Percentiles rank a stretch among this genome's conserved stretches.
Evolutionary conservation across 805 yeast genomes (phyloP).

Genomic region (Candida argentea): DNA sequence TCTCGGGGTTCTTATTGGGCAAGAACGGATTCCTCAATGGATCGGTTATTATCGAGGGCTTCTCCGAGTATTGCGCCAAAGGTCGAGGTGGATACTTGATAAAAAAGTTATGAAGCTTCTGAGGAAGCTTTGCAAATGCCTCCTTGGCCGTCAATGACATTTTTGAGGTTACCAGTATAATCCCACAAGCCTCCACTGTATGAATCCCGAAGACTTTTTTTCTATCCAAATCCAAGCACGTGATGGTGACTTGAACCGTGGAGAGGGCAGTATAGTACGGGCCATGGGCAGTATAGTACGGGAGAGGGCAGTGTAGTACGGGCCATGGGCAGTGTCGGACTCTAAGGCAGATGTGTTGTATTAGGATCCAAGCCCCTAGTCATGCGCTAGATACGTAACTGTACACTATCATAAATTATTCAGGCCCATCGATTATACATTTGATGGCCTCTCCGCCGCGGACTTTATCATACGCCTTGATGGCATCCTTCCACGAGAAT

Average conservation of each 20-base stretch:
- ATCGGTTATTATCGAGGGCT: conserved; percentile 57
- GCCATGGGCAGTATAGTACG: not conserved
- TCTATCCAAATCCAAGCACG: too few species aligned
- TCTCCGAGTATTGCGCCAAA: conserved; percentile 52
- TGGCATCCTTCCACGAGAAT: conserved; percentile 61
- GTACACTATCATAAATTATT: too few species aligned
- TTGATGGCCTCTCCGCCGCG: conserved; percentile 58
- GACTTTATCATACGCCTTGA: conserved; percentile 65
- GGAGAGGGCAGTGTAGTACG: not conserved
- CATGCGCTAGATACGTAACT: too few species aligned
- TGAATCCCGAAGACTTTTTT: too few species aligned
- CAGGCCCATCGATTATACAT: conserved; percentile 76
- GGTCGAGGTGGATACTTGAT: conserved; percentile 78
- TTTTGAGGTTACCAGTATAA: too few species aligned
- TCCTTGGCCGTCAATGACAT: conserved; percentile 25
- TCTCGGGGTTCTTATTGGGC: conserved; percentile 75
- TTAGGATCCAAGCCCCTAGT: too few species aligned
- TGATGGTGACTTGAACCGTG: not conserved
- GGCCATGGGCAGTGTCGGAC: too few species aligned
- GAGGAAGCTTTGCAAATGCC: conserved; percentile 57
- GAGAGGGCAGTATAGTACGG: not conserved
- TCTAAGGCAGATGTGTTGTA: too few species aligned
- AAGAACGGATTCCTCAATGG: conserved; percentile 77
- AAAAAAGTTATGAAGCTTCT: conserved; percentile 62
- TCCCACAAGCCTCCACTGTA: too few species aligned